Evolutionary conservation across 768 basidiomycete species (phyloP), one percentile per base, ranked within the genome.

Genomic region (Podaxis mareebaensis): DNA sequence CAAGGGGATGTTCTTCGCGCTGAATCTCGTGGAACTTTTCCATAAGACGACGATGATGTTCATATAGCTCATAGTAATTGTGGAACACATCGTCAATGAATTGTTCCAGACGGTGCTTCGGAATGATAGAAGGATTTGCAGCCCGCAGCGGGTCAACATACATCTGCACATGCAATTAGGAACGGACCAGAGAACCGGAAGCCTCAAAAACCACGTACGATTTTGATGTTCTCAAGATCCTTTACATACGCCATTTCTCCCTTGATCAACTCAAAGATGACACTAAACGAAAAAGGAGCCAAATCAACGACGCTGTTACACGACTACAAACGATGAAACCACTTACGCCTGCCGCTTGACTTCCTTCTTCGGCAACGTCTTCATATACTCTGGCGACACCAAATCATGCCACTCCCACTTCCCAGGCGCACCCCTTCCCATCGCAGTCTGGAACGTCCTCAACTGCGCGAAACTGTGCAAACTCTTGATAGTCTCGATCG

Each of bases 231-330:
- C 74, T 95, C 92, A 63, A 97, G 75, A 79, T 97, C 95, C 68
- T 89, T 92, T 28, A 96, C 95, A 71, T 96, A 97, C 28, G 88
- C 86, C 93, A 96, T 96, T 74, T 97, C 95, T 66, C 92, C 92
- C 74, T 96, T 93, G 74, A 97, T 96, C 65, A 96, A 74, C 78
- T 97, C 95, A 70, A 96, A 97, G 56, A 96, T 95, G 69, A 95
- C 88, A 49, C 93, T 95, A 66, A 3, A 33, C 8, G 33, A 6
- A 42, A 64, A 22, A 42, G 22, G 5, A 11, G 3, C 15, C 8
- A 15, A 22, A 10, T 38, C 58, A 61, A 17, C 11, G 15, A 20
- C 38, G 38, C 48, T 12, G n/a, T 22, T 5, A 4, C 13, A 61
- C 10, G 8, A 11, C 8, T 28, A 17, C 17, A 13, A 26, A 30